These are phyloP conservation scores for Dendrostoma leiphaemia DNA, from an alignment of 2,329 filamentous ascomycete genomes.

Conservation along the genomic window DNA sequence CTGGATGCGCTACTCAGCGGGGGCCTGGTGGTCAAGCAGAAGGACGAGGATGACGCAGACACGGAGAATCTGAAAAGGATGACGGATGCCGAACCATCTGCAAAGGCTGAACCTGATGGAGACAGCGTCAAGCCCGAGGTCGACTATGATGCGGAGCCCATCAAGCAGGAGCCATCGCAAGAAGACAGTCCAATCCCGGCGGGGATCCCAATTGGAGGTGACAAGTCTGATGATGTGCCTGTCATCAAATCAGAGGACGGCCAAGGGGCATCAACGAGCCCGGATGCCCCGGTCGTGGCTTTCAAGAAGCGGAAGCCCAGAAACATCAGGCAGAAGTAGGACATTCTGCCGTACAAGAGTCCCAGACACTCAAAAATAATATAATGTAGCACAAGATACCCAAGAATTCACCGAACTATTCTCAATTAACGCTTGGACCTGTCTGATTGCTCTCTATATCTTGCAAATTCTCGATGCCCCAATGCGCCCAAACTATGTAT, in stretches of 20 bases:
- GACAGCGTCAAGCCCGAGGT: slow-evolving; percentile 39
- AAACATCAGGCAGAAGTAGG: slow-evolving; percentile 57
- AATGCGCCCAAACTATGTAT: too few relatives aligned
- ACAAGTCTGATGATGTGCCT: slow-evolving; percentile 20
- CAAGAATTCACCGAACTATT: too few relatives aligned
- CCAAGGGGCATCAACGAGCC: slow-evolving; percentile 12
- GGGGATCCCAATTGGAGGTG: slow-evolving; percentile 9
- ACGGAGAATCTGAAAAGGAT: slow-evolving; percentile 30
- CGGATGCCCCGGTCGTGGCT: slow-evolving; percentile 49
- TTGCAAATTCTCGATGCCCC: too few relatives aligned
- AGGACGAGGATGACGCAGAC: slow-evolving; percentile 24
- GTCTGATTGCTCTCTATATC: too few relatives aligned
- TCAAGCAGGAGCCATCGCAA: slow-evolving; percentile 42
- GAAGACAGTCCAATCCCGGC: slow-evolving; percentile 21
- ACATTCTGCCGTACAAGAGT: too few relatives aligned
- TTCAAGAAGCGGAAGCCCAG: slow-evolving; percentile 81
- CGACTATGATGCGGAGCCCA: slow-evolving; percentile 20
- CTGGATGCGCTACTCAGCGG: slow-evolving; percentile 59
- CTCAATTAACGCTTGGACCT: too few relatives aligned
- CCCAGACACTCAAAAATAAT: neutral
- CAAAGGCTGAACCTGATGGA: slow-evolving; percentile 28
- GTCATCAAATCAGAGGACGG: slow-evolving; percentile 25
- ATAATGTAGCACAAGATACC: neutral
- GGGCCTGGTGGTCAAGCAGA: slow-evolving; percentile 28
- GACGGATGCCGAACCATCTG: slow-evolving; percentile 18